Evolutionary conservation across 164 flowering plant species (phyloP).

Genomic region (Berberis vulgaris): DNA sequence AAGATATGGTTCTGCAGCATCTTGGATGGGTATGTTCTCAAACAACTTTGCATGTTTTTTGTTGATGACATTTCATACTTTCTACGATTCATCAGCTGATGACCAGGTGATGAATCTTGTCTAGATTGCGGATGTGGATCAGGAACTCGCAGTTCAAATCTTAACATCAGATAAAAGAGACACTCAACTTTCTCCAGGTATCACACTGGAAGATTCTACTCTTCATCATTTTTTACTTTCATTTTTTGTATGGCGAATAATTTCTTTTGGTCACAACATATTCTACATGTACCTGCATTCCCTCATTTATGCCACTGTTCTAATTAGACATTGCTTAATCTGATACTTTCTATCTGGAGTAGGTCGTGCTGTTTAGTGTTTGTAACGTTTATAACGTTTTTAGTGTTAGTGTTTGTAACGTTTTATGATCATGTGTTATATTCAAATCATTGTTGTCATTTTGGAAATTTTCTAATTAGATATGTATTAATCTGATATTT

Average conservation of each 20-base stretch:
- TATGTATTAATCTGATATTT: too few relatives aligned
- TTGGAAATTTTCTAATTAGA: too few relatives aligned
- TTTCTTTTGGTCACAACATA: neutral
- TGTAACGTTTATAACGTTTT: too few relatives aligned
- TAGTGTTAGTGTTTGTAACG: too few relatives aligned
- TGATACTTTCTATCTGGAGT: too few relatives aligned
- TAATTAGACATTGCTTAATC: too few relatives aligned
- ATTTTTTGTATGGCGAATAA: neutral
- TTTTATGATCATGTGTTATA: too few relatives aligned
- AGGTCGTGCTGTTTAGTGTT: too few relatives aligned
- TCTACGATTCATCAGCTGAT: conserved; percentile 10
- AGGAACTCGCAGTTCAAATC: conserved; percentile 63
- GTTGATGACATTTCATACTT: conserved; percentile 6
- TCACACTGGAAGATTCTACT: neutral
- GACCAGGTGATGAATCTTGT: conserved; percentile 8
- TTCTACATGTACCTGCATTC: neutral
- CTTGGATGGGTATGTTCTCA: conserved; percentile 79
- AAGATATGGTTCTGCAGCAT: conserved; percentile 77
- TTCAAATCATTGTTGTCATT: too few relatives aligned
- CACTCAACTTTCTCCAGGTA: conserved; percentile 71
- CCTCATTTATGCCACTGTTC: too few relatives aligned
- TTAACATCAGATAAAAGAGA: conserved; percentile 72
- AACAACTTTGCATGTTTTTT: neutral
- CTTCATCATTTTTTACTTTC: conserved; percentile 4
- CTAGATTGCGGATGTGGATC: conserved; percentile 79